These are phyloP conservation scores for Diaporthe humulicola DNA, from an alignment of 2,329 filamentous ascomycete genomes.

Conservation along the genomic window DNA sequence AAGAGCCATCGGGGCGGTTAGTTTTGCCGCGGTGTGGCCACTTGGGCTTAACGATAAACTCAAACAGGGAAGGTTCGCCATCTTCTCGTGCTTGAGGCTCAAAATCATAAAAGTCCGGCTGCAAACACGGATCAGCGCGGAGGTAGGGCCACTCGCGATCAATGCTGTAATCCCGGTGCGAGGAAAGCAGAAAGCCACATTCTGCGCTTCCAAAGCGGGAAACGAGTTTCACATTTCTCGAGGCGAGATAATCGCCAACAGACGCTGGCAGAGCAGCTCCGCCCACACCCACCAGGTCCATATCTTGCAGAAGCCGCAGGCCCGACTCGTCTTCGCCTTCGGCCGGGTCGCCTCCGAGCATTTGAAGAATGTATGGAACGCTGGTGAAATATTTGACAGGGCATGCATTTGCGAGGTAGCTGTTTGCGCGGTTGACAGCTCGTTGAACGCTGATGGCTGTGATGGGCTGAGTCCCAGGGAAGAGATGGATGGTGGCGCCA, in stretches of 20 bases:
- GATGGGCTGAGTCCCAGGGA: conserved; percentile 69
- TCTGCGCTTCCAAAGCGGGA: conserved; percentile 76
- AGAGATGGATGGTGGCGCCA: conserved; percentile 71
- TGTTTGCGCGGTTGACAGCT: conserved; percentile 57
- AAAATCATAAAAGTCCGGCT: conserved; percentile 56
- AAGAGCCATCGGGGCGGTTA: conserved; percentile 71
- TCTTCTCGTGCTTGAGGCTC: conserved; percentile 55
- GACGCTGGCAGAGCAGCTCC: conserved; percentile 68
- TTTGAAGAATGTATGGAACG: conserved; percentile 70
- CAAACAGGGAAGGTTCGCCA: conserved; percentile 52
- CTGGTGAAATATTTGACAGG: conserved; percentile 71
- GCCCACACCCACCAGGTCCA: conserved; percentile 74
- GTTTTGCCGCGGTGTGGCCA: conserved; percentile 73
- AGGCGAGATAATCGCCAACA: conserved; percentile 67
- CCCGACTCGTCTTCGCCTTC: conserved; percentile 52
- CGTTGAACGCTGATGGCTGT: conserved; percentile 66
- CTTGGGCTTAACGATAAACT: conserved; percentile 65
- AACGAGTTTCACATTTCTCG: conserved; percentile 65
- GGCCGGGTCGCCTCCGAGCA: conserved; percentile 54
- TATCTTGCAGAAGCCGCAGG: conserved; percentile 57
- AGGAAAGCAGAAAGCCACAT: conserved; percentile 75
- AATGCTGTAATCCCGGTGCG: conserved; percentile 64
- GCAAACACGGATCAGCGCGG: conserved; percentile 49
- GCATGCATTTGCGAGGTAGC: conserved; percentile 38
- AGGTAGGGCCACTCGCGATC: conserved; percentile 75